Percentiles rank a stretch among this genome's conserved stretches.
Evolutionary conservation across 305 asterid species (phyloP).

Genomic region (Plantago coronopus): DNA sequence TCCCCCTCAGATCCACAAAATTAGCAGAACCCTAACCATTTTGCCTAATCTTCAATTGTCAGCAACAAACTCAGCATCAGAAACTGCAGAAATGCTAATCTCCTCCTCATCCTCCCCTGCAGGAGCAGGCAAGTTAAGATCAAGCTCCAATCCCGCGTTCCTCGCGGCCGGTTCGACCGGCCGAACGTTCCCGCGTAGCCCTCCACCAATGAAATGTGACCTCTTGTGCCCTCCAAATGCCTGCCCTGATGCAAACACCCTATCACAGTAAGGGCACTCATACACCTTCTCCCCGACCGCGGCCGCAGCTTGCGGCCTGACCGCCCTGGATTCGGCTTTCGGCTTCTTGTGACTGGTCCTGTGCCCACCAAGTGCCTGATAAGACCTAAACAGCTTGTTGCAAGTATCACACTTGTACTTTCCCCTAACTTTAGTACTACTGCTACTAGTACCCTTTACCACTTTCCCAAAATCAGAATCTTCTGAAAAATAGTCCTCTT

Average conservation of each 20-base stretch:
- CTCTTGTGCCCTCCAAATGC: slow-evolving; percentile 95
- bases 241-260: slow-evolving; percentile 81
- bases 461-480: slow-evolving; percentile 28
- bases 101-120: slow-evolving; percentile 54
- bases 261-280: slow-evolving; percentile 68
- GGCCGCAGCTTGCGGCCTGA: slow-evolving; percentile 4
- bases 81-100: slow-evolving; percentile 49
- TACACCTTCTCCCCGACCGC: slow-evolving; percentile 46
- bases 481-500: slow-evolving; percentile 7
- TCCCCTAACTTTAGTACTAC: slow-evolving; percentile 34
- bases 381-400: slow-evolving; percentile 60
- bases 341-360: slow-evolving; percentile 83
- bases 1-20: slow-evolving; percentile 20
- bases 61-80: slow-evolving; percentile 47
- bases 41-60: slow-evolving; percentile 16
- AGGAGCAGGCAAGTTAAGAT: slow-evolving; percentile 91
- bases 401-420: slow-evolving; percentile 78
- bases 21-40: slow-evolving; percentile 20
- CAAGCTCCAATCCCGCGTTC: slow-evolving; percentile 36
- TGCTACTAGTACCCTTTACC: slow-evolving; percentile 20
- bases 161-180: slow-evolving; percentile 29
- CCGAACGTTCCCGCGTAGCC: slow-evolving; percentile 1
- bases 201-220: slow-evolving; percentile 51
- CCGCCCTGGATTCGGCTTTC: slow-evolving; percentile 18
- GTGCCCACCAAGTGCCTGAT: slow-evolving; percentile 94